These are phyloP conservation scores for Ilex paraguariensis DNA, from an alignment of 305 asterid species.

Conservation along the genomic window DNA sequence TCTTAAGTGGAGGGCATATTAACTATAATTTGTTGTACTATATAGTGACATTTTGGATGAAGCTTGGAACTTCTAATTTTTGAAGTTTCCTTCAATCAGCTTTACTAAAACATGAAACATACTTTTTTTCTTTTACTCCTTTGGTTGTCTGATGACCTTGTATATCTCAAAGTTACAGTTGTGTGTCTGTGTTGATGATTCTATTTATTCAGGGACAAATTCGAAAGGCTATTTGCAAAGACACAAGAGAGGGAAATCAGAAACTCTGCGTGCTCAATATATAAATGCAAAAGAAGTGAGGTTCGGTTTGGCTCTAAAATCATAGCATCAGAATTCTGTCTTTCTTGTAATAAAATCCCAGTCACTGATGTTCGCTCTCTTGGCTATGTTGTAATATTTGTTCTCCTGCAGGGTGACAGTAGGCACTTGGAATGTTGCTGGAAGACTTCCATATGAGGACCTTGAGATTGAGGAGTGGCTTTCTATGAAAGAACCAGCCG, in stretches of 20 bases:
- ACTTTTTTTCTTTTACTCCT: too few species aligned
- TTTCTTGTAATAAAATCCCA: too few species aligned
- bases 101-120: too few species aligned
- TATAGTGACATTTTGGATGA: background rate
- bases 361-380: too few species aligned
- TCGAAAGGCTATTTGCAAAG: slow-evolving; percentile 26
- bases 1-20: too few species aligned
- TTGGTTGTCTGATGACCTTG: background rate
- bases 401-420: slow-evolving; percentile 50
- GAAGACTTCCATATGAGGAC: slow-evolving; percentile 59
- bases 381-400: background rate
- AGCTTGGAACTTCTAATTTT: background rate
- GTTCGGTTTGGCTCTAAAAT: slow-evolving; percentile 61
- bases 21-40: too few species aligned
- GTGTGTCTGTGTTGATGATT: slow-evolving; percentile 14
- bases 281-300: slow-evolving; percentile 84
- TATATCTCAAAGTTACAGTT: slow-evolving; percentile 2
- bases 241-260: slow-evolving; percentile 91
- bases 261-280: slow-evolving; percentile 75
- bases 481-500: slow-evolving; percentile 74
- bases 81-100: background rate
- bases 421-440: slow-evolving; percentile 96
- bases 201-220: slow-evolving; percentile 42
- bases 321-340: slow-evolving; percentile 2
- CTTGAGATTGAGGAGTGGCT: slow-evolving; percentile 93